phyloP scores from a whole-genome alignment of 2,329 filamentous ascomycete genomes.

The Diplodia scrobiculata region DNA sequence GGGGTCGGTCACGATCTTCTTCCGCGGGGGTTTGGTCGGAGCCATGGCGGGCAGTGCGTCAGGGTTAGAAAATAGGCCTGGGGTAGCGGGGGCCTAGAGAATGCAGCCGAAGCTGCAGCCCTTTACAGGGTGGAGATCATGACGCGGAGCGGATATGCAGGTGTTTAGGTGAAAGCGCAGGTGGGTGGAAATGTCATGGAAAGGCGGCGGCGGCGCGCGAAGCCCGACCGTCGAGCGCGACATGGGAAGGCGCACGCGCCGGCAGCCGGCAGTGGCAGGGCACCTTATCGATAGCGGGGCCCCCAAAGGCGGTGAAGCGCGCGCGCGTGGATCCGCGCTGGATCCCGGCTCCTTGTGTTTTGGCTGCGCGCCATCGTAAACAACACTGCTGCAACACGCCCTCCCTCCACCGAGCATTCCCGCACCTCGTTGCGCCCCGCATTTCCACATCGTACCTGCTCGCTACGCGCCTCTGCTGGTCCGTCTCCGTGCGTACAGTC shows the following conservation, averaged over 20 bases:
- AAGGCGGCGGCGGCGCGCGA: neutral
- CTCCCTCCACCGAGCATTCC: neutral
- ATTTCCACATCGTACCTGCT: neutral
- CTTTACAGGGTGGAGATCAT: conserved; percentile 44
- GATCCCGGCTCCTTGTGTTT: neutral
- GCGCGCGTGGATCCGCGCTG: neutral
- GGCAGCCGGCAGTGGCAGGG: neutral
- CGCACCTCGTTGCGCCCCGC: neutral
- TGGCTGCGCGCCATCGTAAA: neutral
- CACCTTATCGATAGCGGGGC: conserved; percentile 26
- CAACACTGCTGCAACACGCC: neutral
- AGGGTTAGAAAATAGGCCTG: conserved; percentile 39
- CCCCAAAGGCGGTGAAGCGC: neutral
- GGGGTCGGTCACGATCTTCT: conserved; percentile 42
- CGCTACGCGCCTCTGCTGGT: neutral
- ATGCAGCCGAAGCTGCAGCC: conserved; percentile 53
- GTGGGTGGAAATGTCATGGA: neutral
- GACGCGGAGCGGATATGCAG: neutral
- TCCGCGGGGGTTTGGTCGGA: conserved; percentile 50
- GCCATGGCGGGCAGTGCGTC: conserved; percentile 49
- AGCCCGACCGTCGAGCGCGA: neutral
- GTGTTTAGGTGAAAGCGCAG: neutral
- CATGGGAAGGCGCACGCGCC: neutral
- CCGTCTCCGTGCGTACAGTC: neutral
- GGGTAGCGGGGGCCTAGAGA: conserved; percentile 41